A percentile compares a stretch with the other conserved stretches of the same genome.
phyloP scores from a whole-genome alignment of 768 basidiomycete species.

The Termitomyces bulborhizus region DNA sequence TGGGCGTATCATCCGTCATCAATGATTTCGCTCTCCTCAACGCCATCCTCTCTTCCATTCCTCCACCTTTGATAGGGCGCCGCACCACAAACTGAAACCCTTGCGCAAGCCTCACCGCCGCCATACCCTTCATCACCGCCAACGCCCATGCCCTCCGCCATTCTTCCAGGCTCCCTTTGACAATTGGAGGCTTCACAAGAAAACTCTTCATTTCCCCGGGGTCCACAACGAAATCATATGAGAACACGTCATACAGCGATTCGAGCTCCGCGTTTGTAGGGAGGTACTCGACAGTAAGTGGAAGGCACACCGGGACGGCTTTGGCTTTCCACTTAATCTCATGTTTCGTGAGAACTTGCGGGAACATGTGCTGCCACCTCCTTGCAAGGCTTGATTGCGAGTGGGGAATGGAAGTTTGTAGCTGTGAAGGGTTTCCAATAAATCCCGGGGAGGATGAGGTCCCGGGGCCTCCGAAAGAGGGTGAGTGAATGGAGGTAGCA shows the following conservation, averaged over 20 bases:
- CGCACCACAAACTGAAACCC: constrained; percentile 90
- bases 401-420: constrained; percentile 49
- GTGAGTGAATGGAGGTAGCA: constrained; percentile 29
- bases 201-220: constrained; percentile 83
- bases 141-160: constrained; percentile 67
- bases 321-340: constrained; percentile 92
- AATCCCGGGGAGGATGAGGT: constrained; percentile 40
- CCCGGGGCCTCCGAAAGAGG: constrained; percentile 23
- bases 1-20: constrained; percentile 46
- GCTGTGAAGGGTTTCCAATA: constrained; percentile 64
- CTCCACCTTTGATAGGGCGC: constrained; percentile 25
- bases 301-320: constrained; percentile 80
- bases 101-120: constrained; percentile 84
- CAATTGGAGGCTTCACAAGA: constrained; percentile 62
- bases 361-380: constrained; percentile 86
- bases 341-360: constrained; percentile 66
- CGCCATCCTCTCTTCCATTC: constrained; percentile 24
- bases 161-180: constrained; percentile 46
- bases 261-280: constrained; percentile 73
- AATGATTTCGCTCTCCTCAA: constrained; percentile 53
- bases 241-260: constrained; percentile 71
- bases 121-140: constrained; percentile 88
- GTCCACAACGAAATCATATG: constrained; percentile 85
- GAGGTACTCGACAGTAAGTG: constrained; percentile 86
- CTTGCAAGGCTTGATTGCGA: constrained; percentile 71